Base-by-base conservation (phyloP, 73 alveolate species). In the Paramecium sexaurelia region DNA sequence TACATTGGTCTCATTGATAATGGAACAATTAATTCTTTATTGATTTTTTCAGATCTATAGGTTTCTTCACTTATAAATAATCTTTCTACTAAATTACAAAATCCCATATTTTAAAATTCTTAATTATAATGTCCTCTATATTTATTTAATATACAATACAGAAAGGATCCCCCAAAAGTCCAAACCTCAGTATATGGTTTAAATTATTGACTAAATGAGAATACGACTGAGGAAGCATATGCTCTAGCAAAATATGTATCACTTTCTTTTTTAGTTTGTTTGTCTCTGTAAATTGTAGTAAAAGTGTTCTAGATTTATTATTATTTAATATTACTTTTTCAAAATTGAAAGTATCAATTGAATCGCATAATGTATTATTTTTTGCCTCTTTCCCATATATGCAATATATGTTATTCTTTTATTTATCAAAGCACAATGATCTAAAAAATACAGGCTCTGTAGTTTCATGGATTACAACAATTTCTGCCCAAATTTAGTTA, bases 131-230 rank as follows among this genome's bases (percentile, higher is more conserved):
- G 87, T 73, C 57, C 87, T 27, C 87, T 39, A 32, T 11, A 0
- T 8, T 20, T 27, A 73, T 27, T 15, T 73, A 36, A 27, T 3
- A 33, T 73, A 66, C 9, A 3, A n/a, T 73, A 73, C 87, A 73
- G 87, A 73, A 73, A 73, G 15, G 66, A 29, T 19, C 90, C 90
- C 5, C 90, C 90, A 78, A 78, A 78, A 24, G 90, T 78, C 90
- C 90, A 78, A 5, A 78, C 35, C 41, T 78, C 90, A 40, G 90
- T 40, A 33, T 26, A 40, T 5, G 43, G 43, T 8, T 22, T 78
- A 4, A 3, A 43, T 9, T 13, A 3, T 39, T 8, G 26, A 22
- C 24, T 35, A 5, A 78, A 78, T 11, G 68, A 45, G 19, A 78
- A 78, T 0, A 78, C 75, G 7, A 78, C 68, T 8, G 75, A 19